Evolutionary conservation across 805 yeast species (phyloP).

Genomic region (Torulaspora franciscae): DNA sequence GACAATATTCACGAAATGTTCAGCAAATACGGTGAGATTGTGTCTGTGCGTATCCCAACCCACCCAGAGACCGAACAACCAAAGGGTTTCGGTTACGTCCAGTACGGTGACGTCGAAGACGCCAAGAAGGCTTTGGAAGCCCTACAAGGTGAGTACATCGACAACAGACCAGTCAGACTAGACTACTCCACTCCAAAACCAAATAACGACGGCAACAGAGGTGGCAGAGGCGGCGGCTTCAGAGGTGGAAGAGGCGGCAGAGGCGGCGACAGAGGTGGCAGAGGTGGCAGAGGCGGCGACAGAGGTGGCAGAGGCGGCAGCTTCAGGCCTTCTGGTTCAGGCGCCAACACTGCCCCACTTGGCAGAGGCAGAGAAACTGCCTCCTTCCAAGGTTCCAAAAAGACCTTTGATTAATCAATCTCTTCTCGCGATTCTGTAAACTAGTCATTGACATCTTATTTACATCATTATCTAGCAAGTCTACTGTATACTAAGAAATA

Average conservation of each 20-base stretch:
- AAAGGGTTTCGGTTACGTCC: conserved; percentile 98
- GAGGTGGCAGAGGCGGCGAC: conserved; percentile 41
- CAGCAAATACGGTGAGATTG: conserved; percentile 71
- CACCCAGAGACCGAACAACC: conserved; percentile 98
- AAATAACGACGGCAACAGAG: conserved; percentile 37
- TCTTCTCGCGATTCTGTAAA: conserved; percentile 9
- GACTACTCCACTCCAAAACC: conserved; percentile 93
- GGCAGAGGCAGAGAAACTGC: conserved; percentile 40
- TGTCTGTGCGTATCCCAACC: conserved; percentile 92
- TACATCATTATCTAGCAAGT: conserved; percentile 8
- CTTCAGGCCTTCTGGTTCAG: conserved; percentile 42
- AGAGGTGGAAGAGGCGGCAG: conserved; percentile 37
- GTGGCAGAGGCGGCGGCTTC: conserved; percentile 38
- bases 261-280: conserved; percentile 42
- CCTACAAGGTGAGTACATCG: conserved; percentile 81
- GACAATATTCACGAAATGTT: conserved; percentile 71
- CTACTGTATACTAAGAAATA: conserved; percentile 9
- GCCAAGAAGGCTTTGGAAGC: conserved; percentile 86
- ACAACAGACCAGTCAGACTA: conserved; percentile 89
- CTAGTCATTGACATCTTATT: conserved; percentile 3
- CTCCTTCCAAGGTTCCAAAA: conserved; percentile 79
- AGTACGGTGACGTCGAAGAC: conserved; percentile 78
- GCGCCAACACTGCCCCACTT: conserved; percentile 64
- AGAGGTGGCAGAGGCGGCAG: conserved; percentile 35
- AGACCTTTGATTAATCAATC: conserved; percentile 61